phyloP scores from a whole-genome alignment of 2,329 filamentous ascomycete species.

The Madurella mycetomatis region DNA sequence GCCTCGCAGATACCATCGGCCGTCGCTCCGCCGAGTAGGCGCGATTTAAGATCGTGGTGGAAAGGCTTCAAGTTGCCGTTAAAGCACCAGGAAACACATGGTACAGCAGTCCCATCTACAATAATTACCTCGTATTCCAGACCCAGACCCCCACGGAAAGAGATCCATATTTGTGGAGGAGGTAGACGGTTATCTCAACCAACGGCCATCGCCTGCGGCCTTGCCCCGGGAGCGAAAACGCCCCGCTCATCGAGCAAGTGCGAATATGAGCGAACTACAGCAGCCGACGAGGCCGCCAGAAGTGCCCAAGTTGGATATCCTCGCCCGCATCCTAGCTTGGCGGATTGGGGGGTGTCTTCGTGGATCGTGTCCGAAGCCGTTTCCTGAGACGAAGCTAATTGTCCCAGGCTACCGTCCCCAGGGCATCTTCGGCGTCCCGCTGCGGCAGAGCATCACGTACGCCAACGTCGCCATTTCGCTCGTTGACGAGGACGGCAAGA shows the following conservation, averaged over 20 bases:
- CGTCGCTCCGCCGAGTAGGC: conserved; percentile 66
- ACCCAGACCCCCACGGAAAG: conserved; percentile 15
- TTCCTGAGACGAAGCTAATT: conserved; percentile 21
- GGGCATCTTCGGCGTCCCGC: conserved; percentile 90
- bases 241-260: conserved; percentile 25
- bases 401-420: conserved; percentile 47
- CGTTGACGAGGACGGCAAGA: conserved; percentile 85
- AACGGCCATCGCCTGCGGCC: conserved; percentile 6
- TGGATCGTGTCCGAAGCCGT: conserved; percentile 9
- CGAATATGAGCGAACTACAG: conserved; percentile 16
- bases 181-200: conserved; percentile 13
- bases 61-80: conserved; percentile 78
- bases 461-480: conserved; percentile 97
- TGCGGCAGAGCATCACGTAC: conserved; percentile 92
- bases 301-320: conserved; percentile 16
- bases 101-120: conserved; percentile 43
- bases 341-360: conserved; percentile 11
- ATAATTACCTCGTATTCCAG: not conserved
- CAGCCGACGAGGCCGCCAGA: conserved; percentile 7
- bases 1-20: conserved; percentile 38
- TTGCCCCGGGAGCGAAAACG: conserved; percentile 13
- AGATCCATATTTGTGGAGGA: conserved; percentile 23
- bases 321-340: conserved; percentile 19
- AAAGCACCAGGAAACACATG: conserved; percentile 52
- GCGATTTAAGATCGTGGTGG: conserved; percentile 95